phyloP scores from a whole-genome alignment of 495 filamentous ascomycete genomes.

The Monascus purpureus region DNA sequence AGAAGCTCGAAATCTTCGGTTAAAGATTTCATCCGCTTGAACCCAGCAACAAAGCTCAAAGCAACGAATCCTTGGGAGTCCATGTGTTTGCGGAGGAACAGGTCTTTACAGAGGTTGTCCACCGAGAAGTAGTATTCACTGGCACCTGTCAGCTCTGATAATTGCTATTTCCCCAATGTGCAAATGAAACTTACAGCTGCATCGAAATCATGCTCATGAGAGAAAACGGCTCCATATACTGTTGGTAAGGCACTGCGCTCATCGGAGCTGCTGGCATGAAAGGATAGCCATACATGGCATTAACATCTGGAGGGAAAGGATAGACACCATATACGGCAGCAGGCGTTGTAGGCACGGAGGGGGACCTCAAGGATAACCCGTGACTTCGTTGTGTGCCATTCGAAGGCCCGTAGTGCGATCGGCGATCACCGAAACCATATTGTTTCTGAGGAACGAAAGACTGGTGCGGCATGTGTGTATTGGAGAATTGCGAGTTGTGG shows the following conservation, averaged over 20 bases:
- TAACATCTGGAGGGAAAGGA: slow-evolving; percentile 24
- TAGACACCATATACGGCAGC: slow-evolving; percentile 24
- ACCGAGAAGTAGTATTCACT: slow-evolving; percentile 92
- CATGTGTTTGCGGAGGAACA: slow-evolving; percentile 81
- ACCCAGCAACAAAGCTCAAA: slow-evolving; percentile 58
- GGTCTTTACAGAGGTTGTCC: slow-evolving; percentile 91
- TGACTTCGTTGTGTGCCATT: slow-evolving; percentile 25
- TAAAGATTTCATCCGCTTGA: slow-evolving; percentile 69
- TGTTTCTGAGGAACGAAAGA: slow-evolving; percentile 23
- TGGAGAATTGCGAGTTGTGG: slow-evolving; percentile 34
- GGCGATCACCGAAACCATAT: slow-evolving; percentile 27
- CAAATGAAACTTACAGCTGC: slow-evolving; percentile 45
- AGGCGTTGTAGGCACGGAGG: slow-evolving; percentile 30
- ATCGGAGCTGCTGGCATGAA: slow-evolving; percentile 41
- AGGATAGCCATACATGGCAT: slow-evolving; percentile 36
- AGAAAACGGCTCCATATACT: slow-evolving; percentile 41
- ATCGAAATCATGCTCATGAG: slow-evolving; percentile 44
- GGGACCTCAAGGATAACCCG: slow-evolving; percentile 32
- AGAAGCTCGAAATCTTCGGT: slow-evolving; percentile 61
- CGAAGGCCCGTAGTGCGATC: slow-evolving; percentile 19
- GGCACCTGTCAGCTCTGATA: slow-evolving; percentile 7
- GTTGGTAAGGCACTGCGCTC: slow-evolving; percentile 48
- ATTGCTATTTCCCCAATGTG: neutral
- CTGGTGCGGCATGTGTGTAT: slow-evolving; percentile 30
- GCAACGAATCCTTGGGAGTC: slow-evolving; percentile 87